Base-by-base conservation (phyloP, 805 yeast species). In the Wickerhamomyces queroliae region DNA sequence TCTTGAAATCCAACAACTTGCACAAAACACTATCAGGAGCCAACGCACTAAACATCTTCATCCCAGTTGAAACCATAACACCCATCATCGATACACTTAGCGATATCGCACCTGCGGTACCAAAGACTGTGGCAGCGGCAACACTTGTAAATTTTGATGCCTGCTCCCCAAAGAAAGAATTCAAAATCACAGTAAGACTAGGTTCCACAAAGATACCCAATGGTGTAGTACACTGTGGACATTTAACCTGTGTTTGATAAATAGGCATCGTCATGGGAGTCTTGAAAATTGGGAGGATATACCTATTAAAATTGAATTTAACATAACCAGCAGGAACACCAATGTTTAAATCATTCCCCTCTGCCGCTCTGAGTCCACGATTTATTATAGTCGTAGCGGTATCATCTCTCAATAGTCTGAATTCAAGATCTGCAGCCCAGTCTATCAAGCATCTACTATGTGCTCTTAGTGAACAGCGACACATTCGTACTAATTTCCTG, bases 161-260 rank as follows among this genome's bases (percentile, higher is more conserved):
- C 39, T n/a, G 44, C 46, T 34, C 48, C n/a, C n/a, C 48, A 3
- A 52, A n/a, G n/a, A 46, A 16, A 2, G 50, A 41, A 3, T 50
- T 26, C 18, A 48, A 38, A 6, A 25, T 33, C 2, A 45, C 32
- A n/a, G 48, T 7, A 7, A 21, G 9, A 26, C 47, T 48, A 17
- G 50, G 43, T 18, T 41, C 41, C 4, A 55, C 49, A 21, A 55
- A 49, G 23, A 63, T 37, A 21, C 56, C 46, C 3, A 65, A 53
- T 11, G 59, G 53, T 5, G 57, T 42, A 31, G 57, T 51, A 44
- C 71, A 66, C 42, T 65, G 70, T 2, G 69, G 69, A 43, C 71
- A 66, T 16, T 52, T 54, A 17, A 62, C 53, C 7, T 42, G 31
- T 4, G 37, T 38, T 19, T 31, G 36, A 8, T 45, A 26, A 24